Conservation (phyloP, 202 grass and related monocot species). For the Schoenoplectus triqueter region DNA sequence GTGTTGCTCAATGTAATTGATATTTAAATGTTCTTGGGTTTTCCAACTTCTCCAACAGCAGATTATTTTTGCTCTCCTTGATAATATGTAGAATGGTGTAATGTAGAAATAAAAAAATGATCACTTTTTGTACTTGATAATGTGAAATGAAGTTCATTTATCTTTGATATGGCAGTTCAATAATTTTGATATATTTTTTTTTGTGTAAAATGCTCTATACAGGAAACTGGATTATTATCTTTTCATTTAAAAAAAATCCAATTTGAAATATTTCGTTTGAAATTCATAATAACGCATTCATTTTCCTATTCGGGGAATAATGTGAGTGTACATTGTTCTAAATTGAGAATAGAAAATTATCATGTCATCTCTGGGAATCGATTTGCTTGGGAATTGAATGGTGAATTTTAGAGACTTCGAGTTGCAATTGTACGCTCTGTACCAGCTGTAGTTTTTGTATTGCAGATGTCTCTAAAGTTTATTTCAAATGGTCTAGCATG, state of each 20-base stretch:
- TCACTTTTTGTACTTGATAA: not conserved
- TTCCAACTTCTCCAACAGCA: slow-evolving; percentile 16
- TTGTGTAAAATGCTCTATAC: not conserved
- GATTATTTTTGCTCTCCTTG: slow-evolving; percentile 18
- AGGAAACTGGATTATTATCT: not conserved
- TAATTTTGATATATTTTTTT: not conserved
- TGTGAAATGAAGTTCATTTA: not conserved
- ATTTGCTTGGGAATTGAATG: not conserved
- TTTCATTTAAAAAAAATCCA: not conserved
- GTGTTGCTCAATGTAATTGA: not conserved
- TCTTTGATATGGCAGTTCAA: not conserved
- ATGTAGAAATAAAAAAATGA: slow-evolving; percentile 24
- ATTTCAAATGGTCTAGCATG: not conserved
- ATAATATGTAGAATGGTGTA: slow-evolving; percentile 31
- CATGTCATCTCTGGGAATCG: not conserved
- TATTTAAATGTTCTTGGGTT: slow-evolving; percentile 15
- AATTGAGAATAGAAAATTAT: not conserved
- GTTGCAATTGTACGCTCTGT: not conserved
- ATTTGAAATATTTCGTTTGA: not conserved
- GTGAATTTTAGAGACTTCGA: not conserved
- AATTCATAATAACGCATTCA: not conserved
- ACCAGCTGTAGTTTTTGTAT: not conserved
- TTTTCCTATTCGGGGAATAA: not conserved
- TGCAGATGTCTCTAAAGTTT: not conserved
- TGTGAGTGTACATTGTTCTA: not conserved